phyloP scores from a whole-genome alignment of 2,329 filamentous ascomycete species.

The Claviceps capensis region DNA sequence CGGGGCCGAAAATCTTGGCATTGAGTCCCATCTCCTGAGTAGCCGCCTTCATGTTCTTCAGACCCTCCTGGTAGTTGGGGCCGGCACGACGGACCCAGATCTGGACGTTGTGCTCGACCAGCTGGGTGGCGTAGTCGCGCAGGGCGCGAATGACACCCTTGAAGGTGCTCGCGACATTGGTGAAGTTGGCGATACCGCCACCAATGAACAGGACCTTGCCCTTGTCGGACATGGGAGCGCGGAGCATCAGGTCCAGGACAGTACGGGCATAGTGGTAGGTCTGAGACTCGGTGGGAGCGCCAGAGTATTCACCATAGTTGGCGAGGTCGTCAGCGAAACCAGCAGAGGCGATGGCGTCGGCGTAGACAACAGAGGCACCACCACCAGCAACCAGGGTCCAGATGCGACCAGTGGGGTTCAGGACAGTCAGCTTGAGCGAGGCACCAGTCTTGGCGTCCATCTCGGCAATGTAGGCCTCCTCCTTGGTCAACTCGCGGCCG shows the following conservation, averaged over 20 bases:
- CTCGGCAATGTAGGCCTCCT: slow-evolving; percentile 97
- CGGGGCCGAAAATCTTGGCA: slow-evolving; percentile 50
- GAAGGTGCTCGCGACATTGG: slow-evolving; percentile 98
- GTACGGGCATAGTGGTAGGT: slow-evolving; percentile 98
- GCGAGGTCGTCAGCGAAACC: slow-evolving; percentile 93
- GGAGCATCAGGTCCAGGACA: slow-evolving; percentile 93
- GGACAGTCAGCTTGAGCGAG: slow-evolving; percentile 92
- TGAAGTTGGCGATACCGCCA: slow-evolving; percentile 99
- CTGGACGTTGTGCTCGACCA: slow-evolving; percentile 93
- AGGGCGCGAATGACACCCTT: slow-evolving; percentile 98
- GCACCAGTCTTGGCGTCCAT: slow-evolving; percentile 99
- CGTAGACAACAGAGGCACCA: slow-evolving; percentile 98
- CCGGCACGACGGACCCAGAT: slow-evolving; percentile 85
- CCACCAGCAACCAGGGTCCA: slow-evolving; percentile 98
- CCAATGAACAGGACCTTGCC: slow-evolving; percentile 99
- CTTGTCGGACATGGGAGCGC: slow-evolving; percentile 68
- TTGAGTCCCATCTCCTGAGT: slow-evolving; percentile 80
- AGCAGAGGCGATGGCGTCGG: slow-evolving; percentile 92
- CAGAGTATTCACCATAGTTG: slow-evolving; percentile 99
- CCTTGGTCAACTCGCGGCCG: slow-evolving; percentile 94
- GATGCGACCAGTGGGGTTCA: slow-evolving; percentile 82
- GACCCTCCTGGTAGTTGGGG: slow-evolving; percentile 98
- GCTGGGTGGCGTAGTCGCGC: slow-evolving; percentile 70
- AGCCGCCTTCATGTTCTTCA: slow-evolving; percentile 98
- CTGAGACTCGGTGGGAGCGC: slow-evolving; percentile 95